Base-by-base conservation (phyloP, 352 stramenopile species). In the Phytopythium oedochilum region DNA sequence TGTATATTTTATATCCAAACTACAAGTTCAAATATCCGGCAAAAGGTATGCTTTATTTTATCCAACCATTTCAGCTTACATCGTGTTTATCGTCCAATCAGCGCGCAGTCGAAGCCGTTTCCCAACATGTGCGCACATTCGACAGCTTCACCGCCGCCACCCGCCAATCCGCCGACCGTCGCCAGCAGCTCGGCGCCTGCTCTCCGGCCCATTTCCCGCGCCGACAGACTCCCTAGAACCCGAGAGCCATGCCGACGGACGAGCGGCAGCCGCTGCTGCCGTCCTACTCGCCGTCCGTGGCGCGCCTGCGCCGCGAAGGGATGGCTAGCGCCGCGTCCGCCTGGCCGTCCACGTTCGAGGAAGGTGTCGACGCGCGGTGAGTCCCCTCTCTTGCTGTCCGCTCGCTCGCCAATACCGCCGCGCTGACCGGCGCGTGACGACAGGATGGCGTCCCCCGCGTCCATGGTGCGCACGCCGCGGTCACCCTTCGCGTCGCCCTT, bases 331-430 rank as follows among this genome's bases (percentile, higher is more conserved):
- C 70, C 15, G 64, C 72, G 36, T 49, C 68, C 1, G 64, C 70
- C 11, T 92, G 83, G 83, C 83, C 83, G 18, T 55, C 78, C n/a
- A 92, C 83, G 12, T 92, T 89, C 43, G 78, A 89, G 32, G 67
- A 85, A 25, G 83, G 83, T 38, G 68, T 88, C n/a, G 70, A 84
- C 22, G 62, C 63, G 23, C 68, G 66, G 74, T 87, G 70, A 32
- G 64, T 31, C 11, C 12, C 10, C 17, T 18, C 44, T 29, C 36
- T 48, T 31, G 25, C 5, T n/a, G n/a, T n/a, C n/a, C n/a, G n/a
- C n/a, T n/a, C n/a, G n/a, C n/a, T n/a, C n/a, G n/a, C n/a, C n/a
- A n/a, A n/a, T n/a, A n/a, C n/a, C n/a, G n/a, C n/a, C n/a, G n/a
- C 29, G 29, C 5, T 9, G 29, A 32, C 29, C 9, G 29, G 29